Evolutionary conservation across 2,329 filamentous ascomycete species (phyloP), one percentile per base, ranked within the genome.

Genomic region (Alternaria conjuncta): DNA sequence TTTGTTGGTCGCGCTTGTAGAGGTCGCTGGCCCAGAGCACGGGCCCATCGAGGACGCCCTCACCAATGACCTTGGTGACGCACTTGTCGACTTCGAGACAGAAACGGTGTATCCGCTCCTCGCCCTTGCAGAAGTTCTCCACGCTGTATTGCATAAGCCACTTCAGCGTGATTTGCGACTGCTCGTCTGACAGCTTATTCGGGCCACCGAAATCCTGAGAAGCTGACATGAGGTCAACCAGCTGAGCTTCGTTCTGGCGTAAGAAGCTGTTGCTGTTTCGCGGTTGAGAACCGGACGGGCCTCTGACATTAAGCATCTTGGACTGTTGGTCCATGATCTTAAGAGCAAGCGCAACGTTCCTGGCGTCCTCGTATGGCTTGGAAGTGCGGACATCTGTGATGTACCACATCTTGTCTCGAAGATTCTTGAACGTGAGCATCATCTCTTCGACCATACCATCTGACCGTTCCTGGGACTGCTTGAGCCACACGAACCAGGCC

Each of bases 401-500:
- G 78, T 97, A 99, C 96, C 96, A 99, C 92, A 98, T 97, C 84
- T 98, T 98, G 78, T 97, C 92, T 45, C 96, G 89, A 43, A 97
- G 85, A 21, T 91, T 89, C 61, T 90, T 88, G 41, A 96, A 85
- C 6, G 88, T 88, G 62, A 86, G 85, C 85, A 93, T 91, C 87
- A 93, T 92, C 6, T 88, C 85, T 44, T 93, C 90, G 36, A 94
- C 90, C 12, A 89, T 86, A 3, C 86, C 86, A 71, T 95, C 92
- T 51, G 94, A 89, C 4, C 91, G 88, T 72, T 93, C 91, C 72
- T 95, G 90, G 23, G 90, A 93, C 70, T 93, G 92, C 74, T 93
- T 93, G 20, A 96, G 85, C 88, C 91, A 94, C 12, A 94, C 88
- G 30, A 95, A 87, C 91, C 91, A 93, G 4, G 90, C 90, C 68